Evolutionary conservation across 1,284 basidiomycete species (phyloP).

Genomic region (Ceratobasidium theobromae): DNA sequence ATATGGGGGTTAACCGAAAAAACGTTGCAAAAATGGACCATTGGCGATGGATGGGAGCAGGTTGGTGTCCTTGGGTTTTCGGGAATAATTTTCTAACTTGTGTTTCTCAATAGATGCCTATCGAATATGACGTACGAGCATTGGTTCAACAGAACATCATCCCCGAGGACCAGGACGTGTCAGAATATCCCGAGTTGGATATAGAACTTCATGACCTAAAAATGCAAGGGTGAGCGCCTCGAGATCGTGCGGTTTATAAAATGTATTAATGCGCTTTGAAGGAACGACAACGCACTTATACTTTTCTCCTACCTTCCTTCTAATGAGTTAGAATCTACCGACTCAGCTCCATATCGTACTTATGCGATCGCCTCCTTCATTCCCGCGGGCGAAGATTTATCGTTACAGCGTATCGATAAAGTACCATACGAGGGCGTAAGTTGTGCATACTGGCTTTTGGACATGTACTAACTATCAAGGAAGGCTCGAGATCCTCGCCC

Average conservation of each 20-base stretch:
- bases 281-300: conserved; percentile 56
- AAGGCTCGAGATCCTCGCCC: conserved; percentile 40
- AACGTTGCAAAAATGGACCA: conserved; percentile 35
- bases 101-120: background rate
- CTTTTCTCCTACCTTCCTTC: conserved; percentile 61
- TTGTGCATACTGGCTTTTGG: conserved; percentile 31
- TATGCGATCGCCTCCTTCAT: conserved; percentile 58
- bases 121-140: conserved; percentile 18
- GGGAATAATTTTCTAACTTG: background rate
- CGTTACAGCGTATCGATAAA: conserved; percentile 52
- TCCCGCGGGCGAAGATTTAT: conserved; percentile 48
- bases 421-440: conserved; percentile 76
- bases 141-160: background rate
- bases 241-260: background rate
- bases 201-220: conserved; percentile 52
- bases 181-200: conserved; percentile 47
- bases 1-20: conserved; percentile 36
- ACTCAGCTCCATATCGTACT: conserved; percentile 53
- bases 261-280: conserved; percentile 18
- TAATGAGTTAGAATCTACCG: conserved; percentile 48
- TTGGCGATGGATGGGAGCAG: conserved; percentile 36
- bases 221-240: conserved; percentile 13
- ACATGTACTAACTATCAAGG: conserved; percentile 40
- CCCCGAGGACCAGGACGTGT: conserved; percentile 20
- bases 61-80: too few relatives aligned